These are phyloP conservation scores for Beta macrorhiza DNA, from an alignment of 179 eudicot species.

Conservation along the genomic window DNA sequence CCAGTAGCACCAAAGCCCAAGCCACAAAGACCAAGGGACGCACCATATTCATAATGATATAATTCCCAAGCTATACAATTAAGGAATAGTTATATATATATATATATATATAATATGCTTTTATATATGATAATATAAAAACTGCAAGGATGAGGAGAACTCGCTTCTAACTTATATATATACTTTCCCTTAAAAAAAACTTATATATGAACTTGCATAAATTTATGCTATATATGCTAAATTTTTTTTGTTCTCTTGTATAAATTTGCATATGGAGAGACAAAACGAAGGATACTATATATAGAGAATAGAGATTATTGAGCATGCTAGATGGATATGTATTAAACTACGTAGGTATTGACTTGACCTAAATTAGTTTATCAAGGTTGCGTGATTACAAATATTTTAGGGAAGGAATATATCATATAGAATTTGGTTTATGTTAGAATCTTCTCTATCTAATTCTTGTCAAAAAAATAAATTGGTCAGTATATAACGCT, in stretches of 20 bases:
- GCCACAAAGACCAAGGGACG: conserved; percentile 13
- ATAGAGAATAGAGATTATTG: not conserved
- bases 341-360: not conserved
- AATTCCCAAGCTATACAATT: not conserved
- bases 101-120: too few species aligned
- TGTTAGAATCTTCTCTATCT: not conserved
- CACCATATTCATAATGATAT: not conserved
- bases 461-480: not conserved
- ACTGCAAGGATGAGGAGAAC: not conserved
- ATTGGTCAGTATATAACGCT: not conserved
- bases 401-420: not conserved
- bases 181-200: too few species aligned
- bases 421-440: not conserved
- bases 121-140: not conserved
- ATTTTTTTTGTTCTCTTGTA: not conserved
- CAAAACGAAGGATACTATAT: not conserved
- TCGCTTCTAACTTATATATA: not conserved
- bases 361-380: not conserved
- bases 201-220: too few species aligned
- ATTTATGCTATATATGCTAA: too few species aligned
- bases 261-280: not conserved
- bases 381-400: not conserved
- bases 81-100: too few species aligned
- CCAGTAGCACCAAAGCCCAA: conserved; percentile 27
- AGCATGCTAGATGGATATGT: not conserved